phyloP scores from a whole-genome alignment of 2,329 filamentous ascomycete species.

The Pseudogymnoascus sp. region DNA sequence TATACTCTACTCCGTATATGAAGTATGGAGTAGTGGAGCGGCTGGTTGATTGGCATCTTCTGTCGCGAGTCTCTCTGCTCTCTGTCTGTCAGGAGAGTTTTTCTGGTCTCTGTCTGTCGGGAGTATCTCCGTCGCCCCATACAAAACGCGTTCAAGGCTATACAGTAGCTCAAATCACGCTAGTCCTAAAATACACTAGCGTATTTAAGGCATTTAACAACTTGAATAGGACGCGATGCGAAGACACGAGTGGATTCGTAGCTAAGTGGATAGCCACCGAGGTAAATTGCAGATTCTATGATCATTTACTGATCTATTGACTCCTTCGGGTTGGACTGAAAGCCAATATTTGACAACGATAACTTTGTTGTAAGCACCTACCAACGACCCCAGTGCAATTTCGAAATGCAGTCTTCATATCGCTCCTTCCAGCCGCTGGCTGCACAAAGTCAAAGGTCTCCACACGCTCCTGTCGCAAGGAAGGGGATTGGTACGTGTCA shows the following conservation, averaged over 20 bases:
- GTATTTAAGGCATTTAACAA: neutral
- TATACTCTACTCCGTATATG: neutral
- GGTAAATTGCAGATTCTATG: slow-evolving; percentile 1
- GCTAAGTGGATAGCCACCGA: slow-evolving; percentile 1
- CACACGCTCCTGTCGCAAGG: slow-evolving; percentile 23
- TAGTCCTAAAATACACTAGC: neutral
- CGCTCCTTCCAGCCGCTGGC: slow-evolving; percentile 20
- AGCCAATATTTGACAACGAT: neutral
- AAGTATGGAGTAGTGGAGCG: neutral
- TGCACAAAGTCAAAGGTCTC: slow-evolving; percentile 19
- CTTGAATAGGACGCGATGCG: neutral
- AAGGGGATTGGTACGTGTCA: slow-evolving; percentile 29
- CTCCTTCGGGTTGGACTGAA: neutral
- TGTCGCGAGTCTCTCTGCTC: neutral
- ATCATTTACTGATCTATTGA: slow-evolving; percentile 1
- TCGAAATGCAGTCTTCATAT: slow-evolving; percentile 26
- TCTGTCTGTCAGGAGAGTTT: too few relatives aligned
- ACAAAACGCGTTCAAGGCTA: neutral
- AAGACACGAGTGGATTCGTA: slow-evolving; percentile 7
- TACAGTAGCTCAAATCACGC: neutral
- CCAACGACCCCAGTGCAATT: neutral
- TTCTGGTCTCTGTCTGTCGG: neutral
- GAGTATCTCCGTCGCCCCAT: neutral
- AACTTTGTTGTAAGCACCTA: neutral
- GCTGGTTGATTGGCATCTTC: neutral